phyloP scores from a whole-genome alignment of 108 stramenopile species.

The Skeletonema menzelii region DNA sequence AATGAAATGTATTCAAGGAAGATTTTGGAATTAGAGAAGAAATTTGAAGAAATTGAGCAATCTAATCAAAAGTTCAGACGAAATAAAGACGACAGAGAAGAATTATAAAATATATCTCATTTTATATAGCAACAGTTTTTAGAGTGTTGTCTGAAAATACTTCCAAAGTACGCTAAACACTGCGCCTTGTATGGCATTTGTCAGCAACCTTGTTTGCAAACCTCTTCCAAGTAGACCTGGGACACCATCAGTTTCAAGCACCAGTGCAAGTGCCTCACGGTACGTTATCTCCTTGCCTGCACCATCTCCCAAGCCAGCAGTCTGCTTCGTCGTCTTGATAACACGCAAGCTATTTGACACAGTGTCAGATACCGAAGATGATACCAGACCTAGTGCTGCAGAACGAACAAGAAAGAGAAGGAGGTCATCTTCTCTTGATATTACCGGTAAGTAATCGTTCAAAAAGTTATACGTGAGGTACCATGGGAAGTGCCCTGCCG shows the following conservation, averaged over 20 bases:
- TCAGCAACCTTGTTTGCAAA: constrained; percentile 77
- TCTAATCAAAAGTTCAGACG: constrained; percentile 20
- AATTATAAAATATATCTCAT: not conserved
- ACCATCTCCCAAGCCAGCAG: constrained; percentile 53
- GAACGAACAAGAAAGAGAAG: constrained; percentile 68
- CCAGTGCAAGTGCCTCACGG: constrained; percentile 55
- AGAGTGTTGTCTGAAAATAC: constrained; percentile 56
- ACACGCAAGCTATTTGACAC: constrained; percentile 80
- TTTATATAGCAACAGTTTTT: not conserved
- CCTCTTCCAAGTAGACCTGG: constrained; percentile 78
- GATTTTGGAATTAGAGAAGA: constrained; percentile 40
- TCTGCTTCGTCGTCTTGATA: constrained; percentile 88
- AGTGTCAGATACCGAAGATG: constrained; percentile 77
- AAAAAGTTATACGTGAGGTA: constrained; percentile 84
- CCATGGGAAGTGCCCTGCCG: constrained; percentile 65
- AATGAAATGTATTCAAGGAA: constrained; percentile 40
- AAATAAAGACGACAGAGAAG: not conserved
- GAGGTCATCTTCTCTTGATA: constrained; percentile 62
- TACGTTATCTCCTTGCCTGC: constrained; percentile 65
- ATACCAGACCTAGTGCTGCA: constrained; percentile 65
- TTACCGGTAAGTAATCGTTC: constrained; percentile 60
- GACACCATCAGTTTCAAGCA: constrained; percentile 77
- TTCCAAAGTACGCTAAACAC: constrained; percentile 85
- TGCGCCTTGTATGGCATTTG: constrained; percentile 85
- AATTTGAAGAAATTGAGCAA: constrained; percentile 35